These are phyloP conservation scores for Mycena albidolilacea DNA, from an alignment of 768 basidiomycete species.

Conservation along the genomic window DNA sequence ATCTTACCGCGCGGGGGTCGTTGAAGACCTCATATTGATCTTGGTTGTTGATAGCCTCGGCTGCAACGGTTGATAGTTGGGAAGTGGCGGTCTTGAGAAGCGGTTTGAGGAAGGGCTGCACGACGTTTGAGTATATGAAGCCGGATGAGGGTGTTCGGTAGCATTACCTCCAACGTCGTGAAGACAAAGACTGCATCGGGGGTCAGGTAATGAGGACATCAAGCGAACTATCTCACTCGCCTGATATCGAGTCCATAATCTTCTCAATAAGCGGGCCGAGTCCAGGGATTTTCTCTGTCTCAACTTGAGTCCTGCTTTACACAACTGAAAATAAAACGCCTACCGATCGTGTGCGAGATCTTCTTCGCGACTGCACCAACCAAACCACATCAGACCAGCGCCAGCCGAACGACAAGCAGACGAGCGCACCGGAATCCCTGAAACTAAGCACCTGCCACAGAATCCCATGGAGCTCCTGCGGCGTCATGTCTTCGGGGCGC, in stretches of 20 bases:
- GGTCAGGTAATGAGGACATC: conserved; percentile 1
- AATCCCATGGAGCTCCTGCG: conserved; percentile 87
- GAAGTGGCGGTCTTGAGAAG: conserved; percentile 78
- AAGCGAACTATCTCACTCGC: conserved; percentile 49
- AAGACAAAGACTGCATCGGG: conserved; percentile 77
- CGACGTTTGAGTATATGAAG: neutral
- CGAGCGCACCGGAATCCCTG: conserved; percentile 76
- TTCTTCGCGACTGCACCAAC: conserved; percentile 74
- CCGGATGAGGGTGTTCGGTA: neutral
- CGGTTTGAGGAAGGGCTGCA: conserved; percentile 85
- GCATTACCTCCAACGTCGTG: conserved; percentile 80
- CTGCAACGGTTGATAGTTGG: conserved; percentile 74
- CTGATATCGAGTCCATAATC: conserved; percentile 78
- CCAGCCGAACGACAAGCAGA: neutral
- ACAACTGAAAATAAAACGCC: conserved; percentile 25
- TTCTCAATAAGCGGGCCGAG: conserved; percentile 83
- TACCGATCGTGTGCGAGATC: conserved; percentile 81
- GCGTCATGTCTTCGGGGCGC: conserved; percentile 85
- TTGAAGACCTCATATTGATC: conserved; percentile 94
- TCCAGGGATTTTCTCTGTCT: conserved; percentile 86
- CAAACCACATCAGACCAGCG: neutral
- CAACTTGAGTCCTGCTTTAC: neutral
- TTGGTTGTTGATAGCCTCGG: conserved; percentile 82
- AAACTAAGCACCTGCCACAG: conserved; percentile 92
- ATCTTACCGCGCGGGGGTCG: conserved; percentile 77